These are phyloP conservation scores for Saksenaea oblongispora DNA, from an alignment of 371 early-diverging fungal genomes.

Conservation along the genomic window DNA sequence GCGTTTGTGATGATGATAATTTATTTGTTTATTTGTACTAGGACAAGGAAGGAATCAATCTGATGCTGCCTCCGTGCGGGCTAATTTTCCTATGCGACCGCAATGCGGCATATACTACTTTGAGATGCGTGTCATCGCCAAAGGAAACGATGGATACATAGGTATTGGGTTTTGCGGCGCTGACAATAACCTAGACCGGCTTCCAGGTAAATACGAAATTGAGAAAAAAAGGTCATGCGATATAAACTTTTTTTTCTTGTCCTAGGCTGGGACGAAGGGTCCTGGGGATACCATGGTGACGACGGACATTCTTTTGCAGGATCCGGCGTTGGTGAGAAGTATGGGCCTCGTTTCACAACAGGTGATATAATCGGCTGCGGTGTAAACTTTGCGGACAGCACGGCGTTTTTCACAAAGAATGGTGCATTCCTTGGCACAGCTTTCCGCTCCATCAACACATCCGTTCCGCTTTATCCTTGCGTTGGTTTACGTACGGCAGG, in stretches of 20 bases:
- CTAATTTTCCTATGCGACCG: constrained; percentile 84
- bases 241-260: neutral
- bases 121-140: constrained; percentile 82
- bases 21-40: constrained; percentile 18
- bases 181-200: constrained; percentile 58
- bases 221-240: constrained; percentile 1
- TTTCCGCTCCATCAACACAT: constrained; percentile 38
- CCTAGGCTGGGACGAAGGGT: constrained; percentile 80
- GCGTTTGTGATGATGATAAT: constrained; percentile 1
- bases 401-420: constrained; percentile 91
- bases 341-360: constrained; percentile 90
- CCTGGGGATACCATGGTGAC: constrained; percentile 93
- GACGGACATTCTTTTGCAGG: constrained; percentile 88
- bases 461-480: constrained; percentile 67
- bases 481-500: constrained; percentile 91
- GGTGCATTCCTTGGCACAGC: constrained; percentile 78
- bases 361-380: constrained; percentile 95
- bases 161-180: constrained; percentile 83
- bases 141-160: constrained; percentile 92
- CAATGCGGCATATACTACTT: constrained; percentile 91
- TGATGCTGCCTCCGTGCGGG: constrained; percentile 83
- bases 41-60: constrained; percentile 80
- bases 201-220: constrained; percentile 67
- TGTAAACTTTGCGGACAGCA: constrained; percentile 76
- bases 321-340: constrained; percentile 78